Evolutionary conservation across 2,329 filamentous ascomycete species (phyloP).

Genomic region (Dactylellina drechsleri): DNA sequence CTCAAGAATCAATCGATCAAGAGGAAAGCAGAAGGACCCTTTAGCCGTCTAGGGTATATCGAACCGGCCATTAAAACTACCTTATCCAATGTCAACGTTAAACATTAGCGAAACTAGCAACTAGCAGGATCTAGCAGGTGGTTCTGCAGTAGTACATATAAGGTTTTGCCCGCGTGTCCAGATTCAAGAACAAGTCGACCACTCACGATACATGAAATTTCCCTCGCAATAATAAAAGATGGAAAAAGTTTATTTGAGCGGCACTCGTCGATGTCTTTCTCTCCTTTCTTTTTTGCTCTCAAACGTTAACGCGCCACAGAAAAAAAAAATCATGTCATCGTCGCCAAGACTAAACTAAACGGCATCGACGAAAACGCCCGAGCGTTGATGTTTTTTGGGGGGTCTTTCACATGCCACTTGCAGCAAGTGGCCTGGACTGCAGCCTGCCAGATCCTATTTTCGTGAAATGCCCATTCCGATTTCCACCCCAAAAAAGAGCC

Average conservation of each 20-base stretch:
- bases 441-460: conserved; percentile 8
- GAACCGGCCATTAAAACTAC: conserved; percentile 6
- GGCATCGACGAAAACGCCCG: not conserved
- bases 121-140: conserved; percentile 1
- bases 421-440: conserved; percentile 6
- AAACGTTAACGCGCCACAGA: not conserved
- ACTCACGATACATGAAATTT: conserved; percentile 1
- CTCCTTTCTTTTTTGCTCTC: conserved; percentile 2
- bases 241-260: not conserved
- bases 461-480: conserved; percentile 7
- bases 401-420: conserved; percentile 32
- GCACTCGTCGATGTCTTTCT: conserved; percentile 2
- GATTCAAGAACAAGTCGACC: too few relatives aligned
- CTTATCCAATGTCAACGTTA: conserved; percentile 40
- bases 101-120: conserved; percentile 34
- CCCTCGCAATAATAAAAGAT: not conserved
- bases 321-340: conserved; percentile 16
- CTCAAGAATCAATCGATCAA: not conserved
- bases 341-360: not conserved
- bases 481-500: conserved; percentile 2
- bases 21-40: conserved; percentile 26
- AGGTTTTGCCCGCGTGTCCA: conserved; percentile 12
- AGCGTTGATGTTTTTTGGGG: not conserved
- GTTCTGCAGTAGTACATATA: conserved; percentile 21
- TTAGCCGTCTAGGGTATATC: conserved; percentile 9